Evolutionary conservation across 257 asterid species (phyloP), one percentile per base, ranked within the genome.

Genomic region (Perilla frutescens): DNA sequence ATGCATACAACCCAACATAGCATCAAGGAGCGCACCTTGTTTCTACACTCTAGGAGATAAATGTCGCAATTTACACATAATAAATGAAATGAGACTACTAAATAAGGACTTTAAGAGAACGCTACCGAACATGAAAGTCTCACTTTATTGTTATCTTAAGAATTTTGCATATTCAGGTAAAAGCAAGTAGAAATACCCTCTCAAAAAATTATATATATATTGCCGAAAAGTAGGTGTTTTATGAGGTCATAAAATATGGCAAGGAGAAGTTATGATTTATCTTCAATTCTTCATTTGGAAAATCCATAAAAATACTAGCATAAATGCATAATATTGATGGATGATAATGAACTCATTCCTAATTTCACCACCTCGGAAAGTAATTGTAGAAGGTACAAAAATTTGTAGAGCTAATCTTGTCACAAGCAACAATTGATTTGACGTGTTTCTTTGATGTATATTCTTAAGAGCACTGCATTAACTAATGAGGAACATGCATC

Each of bases 391-490:
- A 37, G 7, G 10, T 15, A 47, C 2, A 12, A 47, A 20, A 49
- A 66, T 45, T 31, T 40, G 71, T 6, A 47, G 12, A 40, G 32
- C 64, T 53, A 58, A 31, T 58, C 40, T 53, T 8, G 50, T 54
- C 36, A 2, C 32, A n/a, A 48, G 40, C 39, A 51, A 71, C 10
- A 45, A 43, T 45, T 3, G 9, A 41, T 12, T 32, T 50, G 56
- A 71, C 8, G 51, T 62, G 65, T 53, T 51, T 43, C 15, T 26
- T 31, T 45, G 29, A 57, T 45, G 47, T 37, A 44, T 44, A 55
- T 31, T 56, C 10, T 54, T 20, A 67, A 20, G 45, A 70, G 62
- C 64, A 15, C 54, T 20, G 26, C 54, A 69, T 62, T 44, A 8
- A 61, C 37, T 15, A 60, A 62, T 60, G 69, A n/a, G 3, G 54